Conservation (phyloP, 257 asterid species). For the Solanum clarkiae region DNA sequence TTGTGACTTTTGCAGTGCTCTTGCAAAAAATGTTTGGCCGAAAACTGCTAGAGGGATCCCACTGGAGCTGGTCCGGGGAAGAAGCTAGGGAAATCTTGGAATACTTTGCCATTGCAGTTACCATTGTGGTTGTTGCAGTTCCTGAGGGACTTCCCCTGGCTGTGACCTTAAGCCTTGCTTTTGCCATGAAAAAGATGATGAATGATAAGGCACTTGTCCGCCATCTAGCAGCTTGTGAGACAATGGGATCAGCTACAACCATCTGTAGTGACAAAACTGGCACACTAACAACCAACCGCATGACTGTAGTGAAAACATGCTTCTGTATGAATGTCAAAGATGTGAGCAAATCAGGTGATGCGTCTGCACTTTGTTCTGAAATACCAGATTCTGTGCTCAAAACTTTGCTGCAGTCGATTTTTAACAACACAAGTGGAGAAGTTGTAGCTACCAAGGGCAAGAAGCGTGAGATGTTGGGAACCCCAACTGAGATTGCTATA, state of each 20-base stretch:
- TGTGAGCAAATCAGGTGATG: not conserved
- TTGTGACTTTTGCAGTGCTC: constrained; percentile 2
- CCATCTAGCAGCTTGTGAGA: constrained; percentile 9
- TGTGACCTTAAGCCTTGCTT: constrained; percentile 10
- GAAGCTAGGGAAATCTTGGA: constrained; percentile 5
- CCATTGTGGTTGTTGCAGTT: constrained; percentile 8
- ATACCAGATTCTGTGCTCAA: not conserved
- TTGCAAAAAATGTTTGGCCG: not conserved
- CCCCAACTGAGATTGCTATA: constrained; percentile 9
- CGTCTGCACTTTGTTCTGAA: not conserved
- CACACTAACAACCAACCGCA: constrained; percentile 9
- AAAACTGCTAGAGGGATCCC: constrained; percentile 1
- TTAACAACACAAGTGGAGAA: constrained; percentile 8
- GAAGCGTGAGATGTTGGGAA: constrained; percentile 6
- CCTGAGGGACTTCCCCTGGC: constrained; percentile 11
- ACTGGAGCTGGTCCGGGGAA: constrained; percentile 8
- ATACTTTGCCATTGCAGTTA: constrained; percentile 7
- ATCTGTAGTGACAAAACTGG: constrained; percentile 12
- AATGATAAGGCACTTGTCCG: constrained; percentile 12
- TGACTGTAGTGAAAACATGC: constrained; percentile 10
- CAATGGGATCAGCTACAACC: constrained; percentile 13
- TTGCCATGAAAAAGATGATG: constrained; percentile 15
- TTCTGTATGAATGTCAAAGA: constrained; percentile 6
- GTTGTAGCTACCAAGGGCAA: not conserved
- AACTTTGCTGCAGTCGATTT: constrained; percentile 1